Evolutionary conservation across 2,329 filamentous ascomycete genomes (phyloP).

Genomic region (Sporothrix phasma): DNA sequence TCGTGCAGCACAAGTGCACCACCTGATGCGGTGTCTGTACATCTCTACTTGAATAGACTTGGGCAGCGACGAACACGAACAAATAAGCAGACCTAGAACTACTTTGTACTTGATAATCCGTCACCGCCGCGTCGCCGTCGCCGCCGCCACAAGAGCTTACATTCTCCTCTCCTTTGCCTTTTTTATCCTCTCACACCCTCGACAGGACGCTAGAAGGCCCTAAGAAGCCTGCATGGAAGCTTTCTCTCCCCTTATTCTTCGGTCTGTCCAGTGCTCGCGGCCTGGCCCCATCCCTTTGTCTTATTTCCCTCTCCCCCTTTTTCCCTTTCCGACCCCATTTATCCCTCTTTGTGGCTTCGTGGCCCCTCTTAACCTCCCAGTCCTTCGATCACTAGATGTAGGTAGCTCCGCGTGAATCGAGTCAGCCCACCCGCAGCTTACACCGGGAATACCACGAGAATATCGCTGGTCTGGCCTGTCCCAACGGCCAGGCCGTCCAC

Average conservation of each 20-base stretch:
- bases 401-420: too few relatives aligned
- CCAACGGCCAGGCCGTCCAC: not conserved
- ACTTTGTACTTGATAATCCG: too few relatives aligned
- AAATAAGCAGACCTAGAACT: too few relatives aligned
- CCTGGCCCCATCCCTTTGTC: not conserved
- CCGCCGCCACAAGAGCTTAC: slow-evolving; percentile 1
- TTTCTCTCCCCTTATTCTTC: slow-evolving; percentile 1
- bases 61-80: not conserved
- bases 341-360: not conserved
- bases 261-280: not conserved
- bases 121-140: slow-evolving; percentile 3
- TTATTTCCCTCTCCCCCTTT: not conserved
- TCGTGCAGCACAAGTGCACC: not conserved
- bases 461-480: too few relatives aligned
- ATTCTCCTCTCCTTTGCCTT: not conserved
- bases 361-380: too few relatives aligned
- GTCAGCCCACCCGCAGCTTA: not conserved
- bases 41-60: not conserved
- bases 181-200: not conserved
- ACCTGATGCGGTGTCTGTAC: not conserved
- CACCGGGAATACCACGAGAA: not conserved
- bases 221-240: slow-evolving; percentile 30
- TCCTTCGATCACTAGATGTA: too few relatives aligned
- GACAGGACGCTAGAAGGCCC: slow-evolving; percentile 27
- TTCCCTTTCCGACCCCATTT: not conserved